These are phyloP conservation scores for Phaeosphaeriaceae sp. DNA, from an alignment of 2,329 filamentous ascomycete species.

Conservation along the genomic window DNA sequence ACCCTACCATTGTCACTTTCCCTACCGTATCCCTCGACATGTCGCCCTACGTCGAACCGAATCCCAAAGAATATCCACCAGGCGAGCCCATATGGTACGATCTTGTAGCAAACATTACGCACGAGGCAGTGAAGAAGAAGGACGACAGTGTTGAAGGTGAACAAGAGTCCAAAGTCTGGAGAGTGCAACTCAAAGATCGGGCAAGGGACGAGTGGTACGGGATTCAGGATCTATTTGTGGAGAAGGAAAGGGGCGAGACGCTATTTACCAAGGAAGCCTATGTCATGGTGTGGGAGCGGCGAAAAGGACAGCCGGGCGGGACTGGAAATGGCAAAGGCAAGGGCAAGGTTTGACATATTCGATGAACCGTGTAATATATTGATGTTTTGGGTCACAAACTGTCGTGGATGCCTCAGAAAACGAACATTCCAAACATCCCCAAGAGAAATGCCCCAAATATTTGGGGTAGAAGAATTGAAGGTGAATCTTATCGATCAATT, in stretches of 20 bases:
- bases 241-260: constrained; percentile 85
- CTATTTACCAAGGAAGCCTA: constrained; percentile 94
- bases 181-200: constrained; percentile 85
- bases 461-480: too few relatives aligned
- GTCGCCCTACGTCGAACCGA: constrained; percentile 88
- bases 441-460: too few relatives aligned
- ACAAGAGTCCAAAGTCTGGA: constrained; percentile 92
- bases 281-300: constrained; percentile 93
- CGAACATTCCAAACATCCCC: too few relatives aligned
- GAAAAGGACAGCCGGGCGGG: constrained; percentile 54
- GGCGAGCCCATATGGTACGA: constrained; percentile 93
- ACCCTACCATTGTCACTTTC: constrained; percentile 98
- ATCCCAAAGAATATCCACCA: constrained; percentile 70
- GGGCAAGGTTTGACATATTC: constrained; percentile 20
- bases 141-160: constrained; percentile 88
- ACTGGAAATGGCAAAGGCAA: constrained; percentile 21
- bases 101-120: constrained; percentile 91
- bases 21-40: constrained; percentile 85
- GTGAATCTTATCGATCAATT: too few relatives aligned
- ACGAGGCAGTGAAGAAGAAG: constrained; percentile 76
- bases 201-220: constrained; percentile 87
- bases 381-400: too few relatives aligned
- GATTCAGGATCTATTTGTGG: constrained; percentile 91
- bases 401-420: too few relatives aligned
- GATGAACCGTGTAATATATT: not conserved